Evolutionary conservation across 345 rosid species (phyloP), one percentile per base, ranked within the genome.

Genomic region (Anacardium occidentale): DNA sequence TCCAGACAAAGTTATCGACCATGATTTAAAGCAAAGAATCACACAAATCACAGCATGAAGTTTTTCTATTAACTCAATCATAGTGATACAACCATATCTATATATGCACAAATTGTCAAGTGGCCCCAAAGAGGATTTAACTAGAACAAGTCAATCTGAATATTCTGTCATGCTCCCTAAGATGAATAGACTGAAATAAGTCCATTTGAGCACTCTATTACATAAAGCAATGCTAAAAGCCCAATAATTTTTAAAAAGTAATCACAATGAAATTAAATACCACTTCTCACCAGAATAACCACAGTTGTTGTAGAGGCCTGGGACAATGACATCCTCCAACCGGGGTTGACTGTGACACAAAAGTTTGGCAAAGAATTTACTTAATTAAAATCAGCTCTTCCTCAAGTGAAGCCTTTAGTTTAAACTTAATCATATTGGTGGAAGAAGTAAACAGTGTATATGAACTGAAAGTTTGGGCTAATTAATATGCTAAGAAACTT

Each of bases 271-370:
- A 58, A 70, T 56, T 25, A 62, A 70, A 12, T 34, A 64, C 15
- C 59, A 25, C 47, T 66, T 51, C 87, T 88, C 73, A 92, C 99
- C 99, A 13, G 97, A 81, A 77, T 92, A 95, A 75, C 86, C 82
- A 29, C 79, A 70, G 61, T 75, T 80, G 60, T 58, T 75, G 44
- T 79, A 81, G 26, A 85, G 78, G 69, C 89, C 83, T n/a, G 93
- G 79, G 45, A 79, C 79, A 74, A 92, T 74, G 61, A 81, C 80
- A 79, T 83, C 91, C 74, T 84, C 89, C 75, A 86, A 66, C 96
- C 93, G 85, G 37, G 88, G 85, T 56, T 66, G 83, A 79, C 97
- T 88, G 83, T 78, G 65, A 75, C 59, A 74, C 52, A 50, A 54
- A 47, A 69, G 22, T 74, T 54, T 15, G 55, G 65, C 56, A 60